Evolutionary conservation across 805 yeast species (phyloP).

Genomic region (Saturnispora saitoi): DNA sequence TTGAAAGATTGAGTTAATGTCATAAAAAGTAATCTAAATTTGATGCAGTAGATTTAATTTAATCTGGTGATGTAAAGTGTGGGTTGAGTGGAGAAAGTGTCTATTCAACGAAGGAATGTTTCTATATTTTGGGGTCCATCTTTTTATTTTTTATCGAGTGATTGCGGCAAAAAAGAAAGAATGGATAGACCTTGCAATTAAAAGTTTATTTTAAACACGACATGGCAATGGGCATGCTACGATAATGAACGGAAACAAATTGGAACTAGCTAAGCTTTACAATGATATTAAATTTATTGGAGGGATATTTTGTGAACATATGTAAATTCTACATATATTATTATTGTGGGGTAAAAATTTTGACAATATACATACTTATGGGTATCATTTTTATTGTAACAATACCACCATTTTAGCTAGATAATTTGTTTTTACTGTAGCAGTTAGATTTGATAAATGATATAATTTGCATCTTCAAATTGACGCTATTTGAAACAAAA

Average conservation of each 20-base stretch:
- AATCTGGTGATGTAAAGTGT: not conserved
- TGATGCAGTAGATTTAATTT: not conserved
- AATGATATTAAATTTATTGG: too few relatives aligned
- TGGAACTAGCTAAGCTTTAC: not conserved
- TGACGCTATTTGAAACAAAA: not conserved
- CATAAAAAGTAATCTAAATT: not conserved
- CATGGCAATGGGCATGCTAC: not conserved
- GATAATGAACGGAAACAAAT: too few relatives aligned
- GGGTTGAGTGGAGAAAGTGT: not conserved
- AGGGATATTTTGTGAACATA: not conserved
- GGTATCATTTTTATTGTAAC: slow-evolving; percentile 1
- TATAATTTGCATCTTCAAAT: not conserved
- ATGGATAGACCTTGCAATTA: not conserved
- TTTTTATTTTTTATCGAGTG: not conserved
- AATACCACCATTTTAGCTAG: not conserved
- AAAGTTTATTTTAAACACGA: too few relatives aligned
- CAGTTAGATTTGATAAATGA: not conserved
- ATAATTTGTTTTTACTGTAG: not conserved
- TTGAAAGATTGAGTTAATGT: not conserved
- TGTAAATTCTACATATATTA: not conserved
- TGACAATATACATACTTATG: not conserved
- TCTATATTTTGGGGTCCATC: not conserved
- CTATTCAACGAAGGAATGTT: not conserved
- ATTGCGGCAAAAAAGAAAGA: not conserved
- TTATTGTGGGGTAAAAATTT: not conserved